Base-by-base conservation (phyloP, 2,329 filamentous ascomycete species). In the Diaporthe sp. region DNA sequence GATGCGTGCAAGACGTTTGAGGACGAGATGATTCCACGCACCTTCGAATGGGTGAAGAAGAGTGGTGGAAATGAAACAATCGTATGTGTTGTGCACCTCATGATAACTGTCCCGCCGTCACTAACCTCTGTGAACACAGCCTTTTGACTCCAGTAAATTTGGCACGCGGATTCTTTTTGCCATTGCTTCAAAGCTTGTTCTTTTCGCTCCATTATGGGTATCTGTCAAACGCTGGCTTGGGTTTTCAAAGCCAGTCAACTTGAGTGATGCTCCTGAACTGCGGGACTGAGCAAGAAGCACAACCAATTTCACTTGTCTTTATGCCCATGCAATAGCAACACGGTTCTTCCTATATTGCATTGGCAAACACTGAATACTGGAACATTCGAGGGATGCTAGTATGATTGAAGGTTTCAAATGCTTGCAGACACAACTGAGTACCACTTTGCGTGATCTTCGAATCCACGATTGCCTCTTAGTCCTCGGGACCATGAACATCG, bases 111-210 rank as follows among this genome's bases (percentile, higher is more conserved):
- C 10, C 5, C 28, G 38, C 0, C 4, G 12, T 3, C 33, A 28
- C 60, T 66, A 19, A 64, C 60, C 50, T 50, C 19, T 33, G 9
- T 13, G 15, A n/a, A n/a, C 30, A 50, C 13, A 66, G 60, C 60
- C 60, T 35, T 66, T 50, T 33, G 60, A 66, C 42, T 66, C 60
- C 28, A 66, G 60, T 17, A 66, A 66, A 35, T n/a, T 35, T 35
- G 42, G 60, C 2, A 66, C 60, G 6, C 60, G 60, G 2, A 47
- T 66, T 47, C 9, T 66, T 10, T 66, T 66, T 12, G 60, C 60
- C 10, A 66, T 66, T 6, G 28, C 28, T 15, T 47, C 60, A 4
- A 66, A 50, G 13, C 60, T 66, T 10, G 28, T 66, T 35, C 42
- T 66, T 2, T 50, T 66, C 10, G 45, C 61, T 7, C 61, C 61